phyloP scores from a whole-genome alignment of 768 basidiomycete species.

The Calocybe cyanea region DNA sequence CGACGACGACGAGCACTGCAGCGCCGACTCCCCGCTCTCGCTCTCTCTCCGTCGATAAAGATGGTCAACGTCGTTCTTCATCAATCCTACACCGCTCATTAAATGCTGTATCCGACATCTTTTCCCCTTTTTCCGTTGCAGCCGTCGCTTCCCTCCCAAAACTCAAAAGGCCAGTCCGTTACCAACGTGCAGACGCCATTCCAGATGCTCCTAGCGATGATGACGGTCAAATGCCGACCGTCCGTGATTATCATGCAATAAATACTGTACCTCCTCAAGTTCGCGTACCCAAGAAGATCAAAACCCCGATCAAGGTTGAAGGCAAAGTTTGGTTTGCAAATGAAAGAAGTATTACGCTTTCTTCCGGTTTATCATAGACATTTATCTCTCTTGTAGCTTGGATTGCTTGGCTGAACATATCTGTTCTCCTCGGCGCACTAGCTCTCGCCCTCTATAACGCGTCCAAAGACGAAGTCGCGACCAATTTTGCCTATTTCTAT shows the following conservation, averaged over 20 bases:
- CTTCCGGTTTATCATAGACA: no score
- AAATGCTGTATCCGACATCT: constrained; percentile 53
- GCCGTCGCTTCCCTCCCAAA: constrained; percentile 51
- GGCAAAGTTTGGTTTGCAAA: constrained; percentile 98
- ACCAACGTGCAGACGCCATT: constrained; percentile 71
- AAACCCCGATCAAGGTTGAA: constrained; percentile 82
- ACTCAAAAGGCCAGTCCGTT: constrained; percentile 40
- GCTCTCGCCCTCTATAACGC: constrained; percentile 88
- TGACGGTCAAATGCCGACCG: constrained; percentile 53
- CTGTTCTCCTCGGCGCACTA: constrained; percentile 80
- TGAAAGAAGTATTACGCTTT: constrained; percentile 61
- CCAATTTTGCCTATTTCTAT: constrained; percentile 79
- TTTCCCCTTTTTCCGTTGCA: constrained; percentile 66
- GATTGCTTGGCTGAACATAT: constrained; percentile 88
- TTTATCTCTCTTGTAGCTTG: constrained; percentile 52
- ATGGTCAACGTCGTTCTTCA: constrained; percentile 12
- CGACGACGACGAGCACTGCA: constrained; percentile 5
- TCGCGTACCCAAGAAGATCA: constrained; percentile 77
- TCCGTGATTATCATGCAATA: constrained; percentile 76
- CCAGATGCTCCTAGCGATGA: constrained; percentile 53
- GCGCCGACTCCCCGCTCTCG: constrained; percentile 3
- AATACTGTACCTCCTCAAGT: constrained; percentile 59
- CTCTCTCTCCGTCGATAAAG: constrained; percentile 6
- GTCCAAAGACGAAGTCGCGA: constrained; percentile 66
- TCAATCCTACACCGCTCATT: constrained; percentile 56